Conservation (phyloP, 2,329 filamentous ascomycete species). For the Neonectria magnoliae region DNA sequence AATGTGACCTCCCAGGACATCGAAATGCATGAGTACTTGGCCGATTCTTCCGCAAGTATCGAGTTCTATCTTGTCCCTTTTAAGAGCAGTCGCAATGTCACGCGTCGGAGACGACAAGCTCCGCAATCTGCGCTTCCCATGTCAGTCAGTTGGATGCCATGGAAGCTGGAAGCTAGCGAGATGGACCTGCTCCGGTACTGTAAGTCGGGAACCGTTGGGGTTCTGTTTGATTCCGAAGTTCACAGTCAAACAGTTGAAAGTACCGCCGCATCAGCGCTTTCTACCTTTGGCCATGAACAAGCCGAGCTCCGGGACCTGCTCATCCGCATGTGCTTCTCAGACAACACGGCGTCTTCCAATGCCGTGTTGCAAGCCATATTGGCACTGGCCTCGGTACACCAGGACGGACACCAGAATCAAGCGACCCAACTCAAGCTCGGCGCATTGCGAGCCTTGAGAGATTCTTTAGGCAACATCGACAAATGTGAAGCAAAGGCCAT, state of each 20-base stretch:
- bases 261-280: background rate
- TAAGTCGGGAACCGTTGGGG: background rate
- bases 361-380: background rate
- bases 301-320: background rate
- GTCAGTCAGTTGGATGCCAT: background rate
- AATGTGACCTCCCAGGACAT: background rate
- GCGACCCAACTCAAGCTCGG: background rate
- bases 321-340: background rate
- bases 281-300: background rate
- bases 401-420: background rate
- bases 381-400: background rate
- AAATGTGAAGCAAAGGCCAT: background rate
- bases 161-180: background rate
- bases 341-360: background rate
- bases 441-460: background rate
- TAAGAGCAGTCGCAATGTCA: background rate
- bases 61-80: background rate
- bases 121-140: background rate
- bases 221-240: background rate
- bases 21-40: background rate
- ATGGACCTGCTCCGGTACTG: background rate
- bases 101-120: background rate
- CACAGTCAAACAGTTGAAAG: background rate
- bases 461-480: background rate
- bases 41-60: background rate